phyloP scores from a whole-genome alignment of 345 rosid species.

The Tarenaya hassleriana region DNA sequence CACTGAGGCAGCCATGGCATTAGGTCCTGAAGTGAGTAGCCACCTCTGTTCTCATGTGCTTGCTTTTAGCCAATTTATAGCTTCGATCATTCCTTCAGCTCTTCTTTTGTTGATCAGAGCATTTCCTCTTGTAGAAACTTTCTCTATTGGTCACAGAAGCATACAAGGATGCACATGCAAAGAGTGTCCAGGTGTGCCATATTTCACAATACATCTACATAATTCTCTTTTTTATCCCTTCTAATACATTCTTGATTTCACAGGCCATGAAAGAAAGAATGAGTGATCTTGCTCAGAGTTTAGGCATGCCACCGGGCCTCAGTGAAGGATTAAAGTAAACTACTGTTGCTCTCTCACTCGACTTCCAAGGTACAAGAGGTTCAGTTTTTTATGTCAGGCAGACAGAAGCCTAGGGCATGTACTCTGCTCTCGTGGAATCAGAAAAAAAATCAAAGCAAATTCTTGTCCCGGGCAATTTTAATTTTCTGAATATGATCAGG shows the following conservation, averaged over 20 bases:
- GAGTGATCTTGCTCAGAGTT: slow-evolving; percentile 87
- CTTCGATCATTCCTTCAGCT: not conserved
- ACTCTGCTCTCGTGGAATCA: slow-evolving; percentile 20
- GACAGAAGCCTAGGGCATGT: slow-evolving; percentile 21
- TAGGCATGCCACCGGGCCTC: slow-evolving; percentile 89
- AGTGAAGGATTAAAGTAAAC: slow-evolving; percentile 55
- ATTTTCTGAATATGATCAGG: not conserved
- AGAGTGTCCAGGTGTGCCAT: slow-evolving; percentile 65
- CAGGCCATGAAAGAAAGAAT: slow-evolving; percentile 97
- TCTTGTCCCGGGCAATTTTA: not conserved
- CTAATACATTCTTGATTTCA: not conserved
- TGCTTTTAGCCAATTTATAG: not conserved
- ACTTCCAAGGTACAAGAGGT: slow-evolving; percentile 18
- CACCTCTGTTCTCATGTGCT: not conserved
- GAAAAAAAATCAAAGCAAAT: not conserved
- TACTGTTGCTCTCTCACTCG: slow-evolving; percentile 11
- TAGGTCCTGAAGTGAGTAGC: slow-evolving; percentile 68
- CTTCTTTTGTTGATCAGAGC: slow-evolving; percentile 4
- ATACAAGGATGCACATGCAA: slow-evolving; percentile 92
- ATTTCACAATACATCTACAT: not conserved
- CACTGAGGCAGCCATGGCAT: slow-evolving; percentile 87
- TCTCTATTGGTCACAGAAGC: slow-evolving; percentile 81
- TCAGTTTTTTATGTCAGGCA: slow-evolving; percentile 10
- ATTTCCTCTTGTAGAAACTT: slow-evolving; percentile 46
- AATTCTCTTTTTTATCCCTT: not conserved